Evolutionary conservation across 768 basidiomycete genomes (phyloP).

Genomic region (Gautieria morchelliformis): DNA sequence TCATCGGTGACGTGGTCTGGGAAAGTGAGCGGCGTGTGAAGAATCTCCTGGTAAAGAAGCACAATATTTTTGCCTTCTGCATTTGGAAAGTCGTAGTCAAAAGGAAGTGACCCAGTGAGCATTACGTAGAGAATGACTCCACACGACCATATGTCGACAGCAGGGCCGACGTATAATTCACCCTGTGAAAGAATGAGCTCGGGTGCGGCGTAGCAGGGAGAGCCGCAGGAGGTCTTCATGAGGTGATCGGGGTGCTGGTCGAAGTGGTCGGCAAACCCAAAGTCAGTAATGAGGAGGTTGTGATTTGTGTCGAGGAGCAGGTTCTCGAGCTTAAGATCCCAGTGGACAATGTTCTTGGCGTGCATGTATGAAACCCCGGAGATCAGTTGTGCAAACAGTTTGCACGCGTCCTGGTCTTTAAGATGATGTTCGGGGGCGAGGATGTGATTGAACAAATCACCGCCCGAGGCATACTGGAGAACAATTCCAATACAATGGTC

Average conservation of each 20-base stretch:
- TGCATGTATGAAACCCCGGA: no score
- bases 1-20: conserved; percentile 87
- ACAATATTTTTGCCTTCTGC: conserved; percentile 99
- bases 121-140: conserved; percentile 96
- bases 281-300: no score
- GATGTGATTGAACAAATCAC: no score
- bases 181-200: conserved; percentile 98
- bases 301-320: no score
- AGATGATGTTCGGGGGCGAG: conserved; percentile 93
- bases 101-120: conserved; percentile 96
- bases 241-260: no score
- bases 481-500: no score
- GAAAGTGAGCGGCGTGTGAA: conserved; percentile 93
- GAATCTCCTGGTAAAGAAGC: conserved; percentile 95
- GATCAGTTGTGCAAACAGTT: no score
- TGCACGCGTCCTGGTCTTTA: conserved; percentile 87
- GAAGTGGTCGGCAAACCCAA: conserved; percentile 97
- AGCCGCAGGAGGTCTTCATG: no score
- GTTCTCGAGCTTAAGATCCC: no score
- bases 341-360: no score
- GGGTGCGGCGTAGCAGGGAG: conserved; percentile 96
- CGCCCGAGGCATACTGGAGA: no score
- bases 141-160: no score
- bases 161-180: conserved; percentile 90
- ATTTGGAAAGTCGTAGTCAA: conserved; percentile 97